Evolutionary conservation across 1,139 yeast genomes (phyloP), one percentile per base, ranked within the genome.

Genomic region (Lodderomyces elongisporus): DNA sequence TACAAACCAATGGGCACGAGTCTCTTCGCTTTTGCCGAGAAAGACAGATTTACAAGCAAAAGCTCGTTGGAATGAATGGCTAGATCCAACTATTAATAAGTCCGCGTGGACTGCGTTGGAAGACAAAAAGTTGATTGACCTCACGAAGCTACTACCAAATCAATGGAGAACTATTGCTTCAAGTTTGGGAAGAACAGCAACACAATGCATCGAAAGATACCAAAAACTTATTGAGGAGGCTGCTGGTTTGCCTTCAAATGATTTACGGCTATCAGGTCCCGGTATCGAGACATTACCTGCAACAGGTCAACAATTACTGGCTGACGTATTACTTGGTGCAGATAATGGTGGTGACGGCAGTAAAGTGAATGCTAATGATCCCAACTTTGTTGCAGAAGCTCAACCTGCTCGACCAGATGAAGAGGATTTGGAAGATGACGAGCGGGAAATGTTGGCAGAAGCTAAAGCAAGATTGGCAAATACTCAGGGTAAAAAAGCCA

Each of bases 401-500:
- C 74, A 74, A 42, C 88, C 89, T 1, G 93, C 96, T 0, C 67
- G 75, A 40, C 21, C 27, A 4, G 95, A 85, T 54, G 76, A 78
- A 2, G 79, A 74, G 8, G 87, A 80, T 28, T 63, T 87, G 67
- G 89, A 79, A 40, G 96, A 88, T 36, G 96, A 87, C 40, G 96
- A 91, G 48, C 62, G 75, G 41, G 97, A 91, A 53, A 88, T 91
- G 96, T 60, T 91, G 8, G 78, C 89, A 7, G 98, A 91, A 52
- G 97, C 98, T 0, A 74, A 84, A 35, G 95, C 96, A 1, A 72
- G 98, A 46, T 62, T 91, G 44, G 87, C 95, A 7, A 89, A 87
- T 48, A 89, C 96, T 0, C 91, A 84, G 53, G 98, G 98, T 41
- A 88, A 89, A 48, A 91, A 91, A 58, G 97, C 97, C 1, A 85